phyloP scores from a whole-genome alignment of 2,329 filamentous ascomycete genomes.

The Geoglossum cookeanum region DNA sequence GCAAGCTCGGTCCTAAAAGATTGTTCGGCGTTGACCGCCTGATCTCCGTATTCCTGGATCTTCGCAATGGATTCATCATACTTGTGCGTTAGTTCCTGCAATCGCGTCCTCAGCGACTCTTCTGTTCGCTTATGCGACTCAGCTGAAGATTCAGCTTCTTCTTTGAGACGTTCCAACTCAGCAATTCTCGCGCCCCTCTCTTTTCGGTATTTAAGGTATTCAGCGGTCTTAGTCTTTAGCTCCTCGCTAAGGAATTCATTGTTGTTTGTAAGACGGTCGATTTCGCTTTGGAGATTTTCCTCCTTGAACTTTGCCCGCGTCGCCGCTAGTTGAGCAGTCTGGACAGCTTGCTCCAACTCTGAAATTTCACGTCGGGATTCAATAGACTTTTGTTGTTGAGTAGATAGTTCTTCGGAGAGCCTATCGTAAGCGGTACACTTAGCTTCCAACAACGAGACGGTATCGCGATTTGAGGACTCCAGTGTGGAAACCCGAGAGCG shows the following conservation, averaged over 20 bases:
- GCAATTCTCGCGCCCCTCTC: conserved; percentile 83
- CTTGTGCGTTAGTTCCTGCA: conserved; percentile 72
- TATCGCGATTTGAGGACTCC: conserved; percentile 83
- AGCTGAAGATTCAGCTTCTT: conserved; percentile 60
- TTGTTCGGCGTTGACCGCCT: conserved; percentile 64
- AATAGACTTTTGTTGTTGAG: conserved; percentile 75
- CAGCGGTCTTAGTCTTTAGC: conserved; percentile 72
- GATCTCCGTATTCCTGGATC: conserved; percentile 71
- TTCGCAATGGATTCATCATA: conserved; percentile 66
- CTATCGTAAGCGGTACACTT: conserved; percentile 76
- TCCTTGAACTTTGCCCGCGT: conserved; percentile 78
- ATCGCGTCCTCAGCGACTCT: conserved; percentile 55
- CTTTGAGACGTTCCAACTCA: conserved; percentile 71
- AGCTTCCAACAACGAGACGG: conserved; percentile 69
- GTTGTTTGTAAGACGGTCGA: conserved; percentile 73
- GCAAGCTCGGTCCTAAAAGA: conserved; percentile 76
- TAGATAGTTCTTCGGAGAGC: conserved; percentile 67
- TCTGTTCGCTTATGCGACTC: conserved; percentile 66
- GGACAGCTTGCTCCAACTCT: conserved; percentile 62
- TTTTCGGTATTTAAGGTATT: conserved; percentile 78
- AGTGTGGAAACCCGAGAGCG: conserved; percentile 70
- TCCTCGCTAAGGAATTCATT: conserved; percentile 88
- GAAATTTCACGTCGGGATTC: conserved; percentile 70
- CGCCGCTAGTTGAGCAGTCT: conserved; percentile 60
- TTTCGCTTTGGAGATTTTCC: conserved; percentile 74